Evolutionary conservation across 495 filamentous ascomycete species (phyloP).

Genomic region (Neurospora sp.): DNA sequence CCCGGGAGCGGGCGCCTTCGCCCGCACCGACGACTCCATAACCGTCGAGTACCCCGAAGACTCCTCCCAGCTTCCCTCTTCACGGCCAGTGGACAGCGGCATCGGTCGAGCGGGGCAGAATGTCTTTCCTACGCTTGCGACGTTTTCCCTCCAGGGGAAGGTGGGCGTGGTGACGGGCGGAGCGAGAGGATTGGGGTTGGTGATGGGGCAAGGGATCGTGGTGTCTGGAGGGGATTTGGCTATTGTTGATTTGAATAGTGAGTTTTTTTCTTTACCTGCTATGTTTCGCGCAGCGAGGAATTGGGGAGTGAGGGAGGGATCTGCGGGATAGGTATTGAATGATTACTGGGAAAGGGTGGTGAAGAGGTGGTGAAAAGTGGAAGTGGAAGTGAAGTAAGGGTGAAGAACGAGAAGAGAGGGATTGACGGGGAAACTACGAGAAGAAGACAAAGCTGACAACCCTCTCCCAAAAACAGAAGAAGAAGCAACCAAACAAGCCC

Average conservation of each 20-base stretch:
- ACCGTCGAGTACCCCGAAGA: slow-evolving; percentile 68
- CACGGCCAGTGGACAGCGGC: slow-evolving; percentile 52
- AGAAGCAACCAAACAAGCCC: slow-evolving; percentile 69
- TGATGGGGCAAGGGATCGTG: slow-evolving; percentile 85
- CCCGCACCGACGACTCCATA: slow-evolving; percentile 69
- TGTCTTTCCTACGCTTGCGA: slow-evolving; percentile 34
- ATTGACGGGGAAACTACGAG: not conserved
- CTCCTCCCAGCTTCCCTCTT: slow-evolving; percentile 51
- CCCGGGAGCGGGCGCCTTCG: slow-evolving; percentile 45
- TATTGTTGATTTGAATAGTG: slow-evolving; percentile 88
- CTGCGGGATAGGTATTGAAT: not conserved
- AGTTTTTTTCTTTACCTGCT: slow-evolving; percentile 18
- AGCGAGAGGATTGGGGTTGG: slow-evolving; percentile 74
- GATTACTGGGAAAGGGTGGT: not conserved
- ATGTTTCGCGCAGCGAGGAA: too few species aligned
- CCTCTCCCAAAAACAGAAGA: slow-evolving; percentile 44
- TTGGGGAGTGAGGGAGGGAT: too few species aligned
- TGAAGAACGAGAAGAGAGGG: not conserved
- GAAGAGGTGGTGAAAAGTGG: not conserved
- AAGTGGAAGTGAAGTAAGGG: not conserved
- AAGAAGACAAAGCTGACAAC: not conserved
- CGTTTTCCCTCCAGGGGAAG: slow-evolving; percentile 70
- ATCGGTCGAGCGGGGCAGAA: slow-evolving; percentile 53
- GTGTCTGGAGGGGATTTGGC: slow-evolving; percentile 81
- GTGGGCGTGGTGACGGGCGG: slow-evolving; percentile 78